phyloP scores from a whole-genome alignment of 352 stramenopile species.

The Phytophthora podocarpi region DNA sequence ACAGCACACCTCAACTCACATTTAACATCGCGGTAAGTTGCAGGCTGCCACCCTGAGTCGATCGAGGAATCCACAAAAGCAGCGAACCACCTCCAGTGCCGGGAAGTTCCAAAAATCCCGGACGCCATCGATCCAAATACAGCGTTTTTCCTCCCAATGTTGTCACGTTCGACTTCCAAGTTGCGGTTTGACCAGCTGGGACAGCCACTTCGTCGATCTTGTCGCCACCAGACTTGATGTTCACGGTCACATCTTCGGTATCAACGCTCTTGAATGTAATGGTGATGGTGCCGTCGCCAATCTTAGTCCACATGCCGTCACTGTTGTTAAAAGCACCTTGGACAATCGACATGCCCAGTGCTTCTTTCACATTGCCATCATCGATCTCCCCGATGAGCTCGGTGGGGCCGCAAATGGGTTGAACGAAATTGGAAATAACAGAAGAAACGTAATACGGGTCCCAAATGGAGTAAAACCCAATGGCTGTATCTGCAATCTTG shows the following conservation, averaged over 20 bases:
- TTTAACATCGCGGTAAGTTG: constrained; percentile 35
- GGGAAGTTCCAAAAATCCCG: constrained; percentile 35
- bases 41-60: constrained; percentile 25
- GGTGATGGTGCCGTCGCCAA: constrained; percentile 34
- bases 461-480: constrained; percentile 47
- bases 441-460: constrained; percentile 49
- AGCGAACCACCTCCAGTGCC: constrained; percentile 39
- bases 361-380: constrained; percentile 44
- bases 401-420: constrained; percentile 53
- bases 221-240: constrained; percentile 45
- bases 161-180: constrained; percentile 31
- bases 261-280: constrained; percentile 47
- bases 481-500: constrained; percentile 45
- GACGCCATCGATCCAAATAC: constrained; percentile 50
- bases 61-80: constrained; percentile 41
- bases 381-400: constrained; percentile 50
- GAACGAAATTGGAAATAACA: constrained; percentile 49
- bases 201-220: constrained; percentile 40
- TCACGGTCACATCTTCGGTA: constrained; percentile 38
- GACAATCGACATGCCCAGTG: constrained; percentile 44
- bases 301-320: constrained; percentile 38
- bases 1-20: constrained; percentile 8
- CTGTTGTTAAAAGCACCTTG: constrained; percentile 47
- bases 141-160: constrained; percentile 42
- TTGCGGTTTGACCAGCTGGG: constrained; percentile 20